Percentiles rank a stretch among this genome's conserved stretches.
phyloP scores from a whole-genome alignment of 257 asterid genomes.

The Phtheirospermum japonicum region DNA sequence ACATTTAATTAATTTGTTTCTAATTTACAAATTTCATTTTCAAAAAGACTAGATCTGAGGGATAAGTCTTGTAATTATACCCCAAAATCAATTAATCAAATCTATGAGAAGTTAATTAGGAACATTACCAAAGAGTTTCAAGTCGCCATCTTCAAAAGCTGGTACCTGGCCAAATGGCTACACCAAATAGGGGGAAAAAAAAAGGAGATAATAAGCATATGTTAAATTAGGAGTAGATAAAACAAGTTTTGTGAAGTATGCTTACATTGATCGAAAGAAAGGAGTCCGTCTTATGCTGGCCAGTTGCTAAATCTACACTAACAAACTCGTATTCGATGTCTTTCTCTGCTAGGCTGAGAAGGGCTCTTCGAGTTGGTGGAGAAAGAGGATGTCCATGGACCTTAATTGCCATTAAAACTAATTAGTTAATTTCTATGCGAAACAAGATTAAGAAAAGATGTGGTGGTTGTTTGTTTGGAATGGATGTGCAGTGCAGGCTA shows the following conservation, averaged over 20 bases:
- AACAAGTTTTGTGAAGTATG: too few relatives aligned
- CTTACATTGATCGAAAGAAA: conserved; percentile 40
- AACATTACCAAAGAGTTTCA: conserved; percentile 42
- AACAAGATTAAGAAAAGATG: neutral
- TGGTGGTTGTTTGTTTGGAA: neutral
- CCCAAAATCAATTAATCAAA: too few relatives aligned
- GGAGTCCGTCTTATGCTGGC: conserved; percentile 44
- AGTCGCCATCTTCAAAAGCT: conserved; percentile 43
- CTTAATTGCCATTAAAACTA: conserved; percentile 39
- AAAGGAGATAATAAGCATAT: too few relatives aligned
- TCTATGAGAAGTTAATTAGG: too few relatives aligned
- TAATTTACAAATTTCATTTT: too few relatives aligned
- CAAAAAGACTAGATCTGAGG: too few relatives aligned
- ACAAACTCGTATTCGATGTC: conserved; percentile 33
- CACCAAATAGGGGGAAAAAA: neutral
- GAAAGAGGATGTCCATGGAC: conserved; percentile 40
- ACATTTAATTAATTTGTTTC: too few relatives aligned
- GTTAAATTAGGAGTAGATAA: too few relatives aligned
- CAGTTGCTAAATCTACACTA: conserved; percentile 29
- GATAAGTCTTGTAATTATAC: too few relatives aligned
- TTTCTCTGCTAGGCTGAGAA: conserved; percentile 39
- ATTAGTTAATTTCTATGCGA: neutral
- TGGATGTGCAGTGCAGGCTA: neutral
- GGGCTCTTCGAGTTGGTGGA: conserved; percentile 37
- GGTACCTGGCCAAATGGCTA: conserved; percentile 59